These are phyloP conservation scores for Drosera spatulata DNA, from an alignment of 179 eudicot genomes.

Conservation along the genomic window DNA sequence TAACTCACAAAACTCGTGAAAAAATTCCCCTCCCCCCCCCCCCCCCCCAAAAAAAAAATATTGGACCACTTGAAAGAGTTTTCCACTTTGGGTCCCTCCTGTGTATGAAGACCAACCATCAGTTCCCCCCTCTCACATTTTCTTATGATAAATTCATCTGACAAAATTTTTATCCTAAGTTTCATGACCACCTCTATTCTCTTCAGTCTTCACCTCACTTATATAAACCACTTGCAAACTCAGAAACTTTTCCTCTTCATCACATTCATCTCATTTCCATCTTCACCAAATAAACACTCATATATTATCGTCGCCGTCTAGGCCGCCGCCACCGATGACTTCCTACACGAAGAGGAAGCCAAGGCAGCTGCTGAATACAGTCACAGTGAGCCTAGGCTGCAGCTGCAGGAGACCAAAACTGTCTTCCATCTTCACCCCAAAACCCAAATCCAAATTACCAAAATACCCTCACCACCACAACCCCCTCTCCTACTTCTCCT, in stretches of 20 bases:
- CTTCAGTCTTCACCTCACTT: no score
- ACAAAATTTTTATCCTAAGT: no score
- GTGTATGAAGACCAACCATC: no score
- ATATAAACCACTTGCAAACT: no score
- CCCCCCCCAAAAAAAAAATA: no score
- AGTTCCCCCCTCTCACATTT: no score
- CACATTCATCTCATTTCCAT: background rate
- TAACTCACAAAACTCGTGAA: no score
- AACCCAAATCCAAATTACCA: slow-evolving; percentile 19
- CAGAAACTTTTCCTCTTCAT: background rate
- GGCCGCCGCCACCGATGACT: slow-evolving; percentile 21
- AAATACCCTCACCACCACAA: slow-evolving; percentile 16
- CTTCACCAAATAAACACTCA: background rate
- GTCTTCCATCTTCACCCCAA: slow-evolving; percentile 48
- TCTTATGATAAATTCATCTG: no score
- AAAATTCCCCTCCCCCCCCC: no score
- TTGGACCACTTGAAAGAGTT: no score
- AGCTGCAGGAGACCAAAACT: slow-evolving; percentile 53
- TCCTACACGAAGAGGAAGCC: slow-evolving; percentile 12
- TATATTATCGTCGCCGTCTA: background rate
- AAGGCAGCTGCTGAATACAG: slow-evolving; percentile 35
- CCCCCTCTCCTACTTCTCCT: slow-evolving; percentile 16
- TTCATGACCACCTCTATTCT: no score
- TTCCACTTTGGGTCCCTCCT: no score
- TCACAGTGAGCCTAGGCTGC: slow-evolving; percentile 51